These are phyloP conservation scores for cucumber (Cucumis sativus) DNA, from an alignment of 306 rosid species.

Conservation along the genomic window Cucumber_9930_V3 NC_026659.2:26156501-26157000, in stretches of 20 bases:
- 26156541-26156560: no score
- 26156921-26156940: not conserved
- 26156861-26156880: conserved; percentile 55
- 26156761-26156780: not conserved
- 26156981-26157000: not conserved
- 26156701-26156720: not conserved
- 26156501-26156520: no score
- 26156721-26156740: not conserved
- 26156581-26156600: not conserved
- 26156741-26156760: not conserved
- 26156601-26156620: not conserved
- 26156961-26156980: not conserved
- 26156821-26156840: not conserved
- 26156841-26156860: not conserved
- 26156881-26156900: conserved; percentile 74
- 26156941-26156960: conserved; percentile 7
- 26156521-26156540: no score
- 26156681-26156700: not conserved
- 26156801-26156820: not conserved
- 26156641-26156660: no score
- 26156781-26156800: not conserved
- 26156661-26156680: not conserved
- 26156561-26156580: no score
- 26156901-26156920: conserved; percentile 12
- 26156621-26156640: not conserved